A percentile compares a stretch with the other conserved stretches of the same genome.
Conservation (phyloP, 768 basidiomycete species). For the Suillus subluteus region DNA sequence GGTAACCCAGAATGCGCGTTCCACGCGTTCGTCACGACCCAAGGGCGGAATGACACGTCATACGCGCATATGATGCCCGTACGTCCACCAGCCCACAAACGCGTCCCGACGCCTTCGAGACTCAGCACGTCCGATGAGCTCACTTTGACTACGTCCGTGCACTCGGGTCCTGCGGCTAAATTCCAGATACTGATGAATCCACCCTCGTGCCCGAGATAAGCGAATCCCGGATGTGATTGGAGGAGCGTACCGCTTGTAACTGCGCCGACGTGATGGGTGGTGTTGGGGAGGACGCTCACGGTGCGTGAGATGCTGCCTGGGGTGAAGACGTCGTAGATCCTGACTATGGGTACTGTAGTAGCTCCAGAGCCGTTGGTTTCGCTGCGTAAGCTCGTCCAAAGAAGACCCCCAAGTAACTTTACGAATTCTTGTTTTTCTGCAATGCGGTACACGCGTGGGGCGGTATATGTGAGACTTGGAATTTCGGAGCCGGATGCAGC, state of each 20-base stretch:
- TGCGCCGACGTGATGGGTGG: conserved; percentile 75
- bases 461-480: conserved; percentile 49
- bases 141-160: conserved; percentile 79
- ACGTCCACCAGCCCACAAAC: conserved; percentile 87
- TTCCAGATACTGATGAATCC: conserved; percentile 88
- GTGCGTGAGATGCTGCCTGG: conserved; percentile 58
- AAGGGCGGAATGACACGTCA: conserved; percentile 73
- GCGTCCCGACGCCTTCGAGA: conserved; percentile 81
- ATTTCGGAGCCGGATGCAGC: conserved; percentile 37
- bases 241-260: conserved; percentile 82
- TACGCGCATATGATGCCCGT: conserved; percentile 84
- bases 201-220: conserved; percentile 91
- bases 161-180: conserved; percentile 56
- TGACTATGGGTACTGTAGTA: conserved; percentile 68
- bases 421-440: conserved; percentile 85
- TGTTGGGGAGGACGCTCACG: conserved; percentile 40
- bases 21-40: conserved; percentile 90
- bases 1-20: conserved; percentile 73
- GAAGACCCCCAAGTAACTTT: conserved; percentile 67
- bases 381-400: conserved; percentile 80
- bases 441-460: conserved; percentile 65
- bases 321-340: conserved; percentile 77
- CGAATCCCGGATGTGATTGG: conserved; percentile 63
- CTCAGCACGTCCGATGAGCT: conserved; percentile 80
- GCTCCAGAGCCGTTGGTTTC: conserved; percentile 47